Base-by-base conservation (phyloP, 352 stramenopile species). In the Phytophthora palmivora region DNA sequence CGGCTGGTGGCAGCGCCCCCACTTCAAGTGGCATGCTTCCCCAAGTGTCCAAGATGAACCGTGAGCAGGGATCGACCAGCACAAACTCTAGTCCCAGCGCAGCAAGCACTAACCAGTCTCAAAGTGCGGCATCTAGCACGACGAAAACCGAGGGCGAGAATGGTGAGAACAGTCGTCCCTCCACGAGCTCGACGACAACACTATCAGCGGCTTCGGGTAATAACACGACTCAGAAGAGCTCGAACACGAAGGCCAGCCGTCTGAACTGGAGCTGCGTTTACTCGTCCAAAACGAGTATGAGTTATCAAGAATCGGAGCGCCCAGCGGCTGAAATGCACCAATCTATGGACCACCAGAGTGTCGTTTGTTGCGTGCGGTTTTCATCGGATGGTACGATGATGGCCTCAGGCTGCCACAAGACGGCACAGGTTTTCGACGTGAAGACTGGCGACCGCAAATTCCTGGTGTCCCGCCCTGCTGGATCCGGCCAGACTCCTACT, bases 291-390 rank as follows among this genome's bases (percentile, higher is more conserved):
- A 72, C 73, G 2, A 87, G 78, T 46, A 81, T 85, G 56, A 76
- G 78, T 38, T 92, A 88, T 51, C 75, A 86, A 24, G 87, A 95
- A 39, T 87, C 82, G 41, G 87, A 95, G 59, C 83, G 87, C n/a
- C 87, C 87, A 0, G 80, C 76, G 5, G 84, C 86, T 4, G 87
- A 95, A 63, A 90, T 95, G 79, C 82, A 92, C 46, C 83, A 94
- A 58, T 89, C 84, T n/a, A 91, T 95, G 81, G 84, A 95, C 68
- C 87, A 95, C 67, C 87, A 95, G 54, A 95, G 87, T 66, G 87
- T 95, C 4, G 87, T 95, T 14, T 95, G 87, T 71, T 92, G 87
- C 56, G 87, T 95, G 11, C 84, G 87, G 6, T 93, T 95, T 52
- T 94, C 84, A 24, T 81, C 83, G 28, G 87, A 95, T 33, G 87